Conservation (phyloP, 2,329 filamentous ascomycete genomes). For the Aureobasidium sp. region DNA sequence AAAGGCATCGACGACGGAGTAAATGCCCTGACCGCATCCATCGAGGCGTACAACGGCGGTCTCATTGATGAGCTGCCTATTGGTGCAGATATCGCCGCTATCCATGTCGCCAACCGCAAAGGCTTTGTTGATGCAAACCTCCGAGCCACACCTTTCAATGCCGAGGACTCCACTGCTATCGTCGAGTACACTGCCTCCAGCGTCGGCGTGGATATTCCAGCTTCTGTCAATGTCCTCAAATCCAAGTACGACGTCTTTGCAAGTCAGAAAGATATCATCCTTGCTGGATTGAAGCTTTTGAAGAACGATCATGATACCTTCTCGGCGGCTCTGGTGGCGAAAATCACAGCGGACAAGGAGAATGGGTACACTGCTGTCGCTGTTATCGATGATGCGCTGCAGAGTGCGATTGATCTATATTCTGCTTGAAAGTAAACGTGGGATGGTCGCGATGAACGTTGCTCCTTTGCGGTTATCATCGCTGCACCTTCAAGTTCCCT, state of each 20-base stretch:
- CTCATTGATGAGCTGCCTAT: constrained; percentile 16
- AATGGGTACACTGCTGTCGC: constrained; percentile 16
- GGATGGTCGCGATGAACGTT: not conserved
- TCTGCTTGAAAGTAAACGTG: constrained; percentile 11
- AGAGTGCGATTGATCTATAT: constrained; percentile 18
- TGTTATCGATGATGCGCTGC: constrained; percentile 19
- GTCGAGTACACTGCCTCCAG: constrained; percentile 20
- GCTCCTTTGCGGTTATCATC: too few relatives aligned
- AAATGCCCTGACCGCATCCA: constrained; percentile 18
- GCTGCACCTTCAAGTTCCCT: too few relatives aligned
- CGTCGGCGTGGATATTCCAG: constrained; percentile 20
- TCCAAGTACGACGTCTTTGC: constrained; percentile 20
- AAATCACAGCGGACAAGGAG: constrained; percentile 11
- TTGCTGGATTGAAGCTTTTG: constrained; percentile 20
- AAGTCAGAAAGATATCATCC: constrained; percentile 17
- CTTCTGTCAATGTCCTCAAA: constrained; percentile 19
- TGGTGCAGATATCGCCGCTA: constrained; percentile 20
- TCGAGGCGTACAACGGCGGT: constrained; percentile 16
- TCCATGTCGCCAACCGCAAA: constrained; percentile 22
- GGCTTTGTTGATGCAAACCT: constrained; percentile 22
- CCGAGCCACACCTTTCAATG: constrained; percentile 16
- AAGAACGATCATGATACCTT: constrained; percentile 18
- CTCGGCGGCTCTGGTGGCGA: constrained; percentile 14
- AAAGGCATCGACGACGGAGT: constrained; percentile 20
- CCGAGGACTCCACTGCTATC: constrained; percentile 19